A percentile compares a stretch with the other conserved stretches of the same genome.
Evolutionary conservation across 2,329 filamentous ascomycete species (phyloP).

Genomic region (Arthrobotrys conoides): DNA sequence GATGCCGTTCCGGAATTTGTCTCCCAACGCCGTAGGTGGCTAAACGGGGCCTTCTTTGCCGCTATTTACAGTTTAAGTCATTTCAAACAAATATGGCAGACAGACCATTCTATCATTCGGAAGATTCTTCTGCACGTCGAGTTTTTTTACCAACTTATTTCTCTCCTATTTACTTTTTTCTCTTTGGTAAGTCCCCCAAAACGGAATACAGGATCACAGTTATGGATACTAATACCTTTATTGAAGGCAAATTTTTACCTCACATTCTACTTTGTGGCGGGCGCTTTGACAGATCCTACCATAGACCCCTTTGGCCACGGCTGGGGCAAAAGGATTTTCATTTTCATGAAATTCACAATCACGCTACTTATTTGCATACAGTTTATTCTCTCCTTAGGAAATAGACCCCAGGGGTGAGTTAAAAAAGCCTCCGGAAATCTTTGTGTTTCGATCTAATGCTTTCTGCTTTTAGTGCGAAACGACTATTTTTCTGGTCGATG

Average conservation of each 20-base stretch:
- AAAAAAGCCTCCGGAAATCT: conserved; percentile 12
- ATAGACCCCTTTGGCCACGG: conserved; percentile 93
- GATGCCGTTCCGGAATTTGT: conserved; percentile 97
- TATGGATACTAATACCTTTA: not conserved
- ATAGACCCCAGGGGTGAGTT: conserved; percentile 85
- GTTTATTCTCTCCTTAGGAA: conserved; percentile 96
- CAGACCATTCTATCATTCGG: conserved; percentile 88
- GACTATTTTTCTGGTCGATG: conserved; percentile 89
- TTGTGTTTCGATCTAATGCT: not conserved
- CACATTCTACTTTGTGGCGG: conserved; percentile 97
- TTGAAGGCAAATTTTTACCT: conserved; percentile 92
- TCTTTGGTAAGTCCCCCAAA: conserved; percentile 73
- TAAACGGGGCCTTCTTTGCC: conserved; percentile 98
- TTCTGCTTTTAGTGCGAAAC: conserved; percentile 74
- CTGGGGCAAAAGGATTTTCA: conserved; percentile 87
- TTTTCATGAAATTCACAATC: conserved; percentile 85
- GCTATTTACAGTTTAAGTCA: conserved; percentile 97
- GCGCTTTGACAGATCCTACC: conserved; percentile 82
- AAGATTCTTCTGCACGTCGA: conserved; percentile 95
- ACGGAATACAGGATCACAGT: conserved; percentile 65
- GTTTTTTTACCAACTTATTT: conserved; percentile 93
- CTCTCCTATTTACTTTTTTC: conserved; percentile 96
- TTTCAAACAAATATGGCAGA: conserved; percentile 91
- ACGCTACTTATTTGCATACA: conserved; percentile 91
- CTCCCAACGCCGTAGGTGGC: conserved; percentile 94